Evolutionary conservation across 257 asterid species (phyloP), one percentile per base, ranked within the genome.

Genomic region (Salvia splendens): DNA sequence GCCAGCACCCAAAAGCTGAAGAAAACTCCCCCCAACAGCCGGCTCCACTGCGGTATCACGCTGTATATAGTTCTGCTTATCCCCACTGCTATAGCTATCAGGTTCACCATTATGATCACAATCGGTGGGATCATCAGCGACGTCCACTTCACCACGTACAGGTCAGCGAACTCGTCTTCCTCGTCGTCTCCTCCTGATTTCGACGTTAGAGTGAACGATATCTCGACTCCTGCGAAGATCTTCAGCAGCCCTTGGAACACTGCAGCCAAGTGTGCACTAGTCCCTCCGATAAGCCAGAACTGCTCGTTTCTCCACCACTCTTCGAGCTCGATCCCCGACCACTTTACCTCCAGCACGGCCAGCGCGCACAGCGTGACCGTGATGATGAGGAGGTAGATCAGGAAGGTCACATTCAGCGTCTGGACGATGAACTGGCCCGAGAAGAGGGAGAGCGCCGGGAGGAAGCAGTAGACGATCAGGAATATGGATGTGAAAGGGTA

Each of bases 291-390:
- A 55, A 85, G 47, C 87, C 90, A 85, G 14, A 85, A 84, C 53
- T 84, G 91, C 33, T 85, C 91, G 51, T 82, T 82, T 46, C 91
- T 78, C 91, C 91, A 85, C 87, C 84, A 82, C 47, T 85, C 91
- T 30, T 85, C 91, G 2, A 85, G 71, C 65, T 74, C 87, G 11
- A 85, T 80, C 6, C 91, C 91, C 0, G 87, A 69, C 91, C 91
- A 85, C 71, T 82, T 85, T 47, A 85, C 85, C 83, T 85, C 91
- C 11, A 80, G 88, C 38, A 85, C 69, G 6, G 88, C 88, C 0
- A 85, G 83, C 9, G 67, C 10, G 45, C 88, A 82, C 12, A 85
- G 86, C 5, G 86, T 82, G 14, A 77, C 12, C 1, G 88, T 80
- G 15, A 85, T 80, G 24, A 59, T 76, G 56, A 83, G 42, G 8